These are phyloP conservation scores for Colletotrichum siamense DNA, from an alignment of 2,329 filamentous ascomycete genomes.

Conservation along the genomic window DNA sequence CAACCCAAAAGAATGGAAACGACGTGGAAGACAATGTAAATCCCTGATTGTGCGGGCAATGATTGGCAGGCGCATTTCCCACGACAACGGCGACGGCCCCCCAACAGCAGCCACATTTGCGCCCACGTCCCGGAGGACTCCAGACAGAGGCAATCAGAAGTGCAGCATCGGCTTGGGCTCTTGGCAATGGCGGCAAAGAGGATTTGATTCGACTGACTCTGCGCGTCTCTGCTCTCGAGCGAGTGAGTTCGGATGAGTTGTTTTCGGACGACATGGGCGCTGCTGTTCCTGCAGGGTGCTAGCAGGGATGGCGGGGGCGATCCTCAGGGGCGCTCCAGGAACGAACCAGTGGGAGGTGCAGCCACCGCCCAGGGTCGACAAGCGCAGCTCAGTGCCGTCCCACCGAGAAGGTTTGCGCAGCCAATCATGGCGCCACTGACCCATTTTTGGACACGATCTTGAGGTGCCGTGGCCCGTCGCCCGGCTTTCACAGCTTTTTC, in stretches of 20 bases:
- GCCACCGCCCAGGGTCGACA: neutral
- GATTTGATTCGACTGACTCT: neutral
- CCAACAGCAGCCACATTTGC: neutral
- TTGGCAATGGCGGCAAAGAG: neutral
- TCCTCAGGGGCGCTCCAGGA: slow-evolving; percentile 16
- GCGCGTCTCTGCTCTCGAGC: neutral
- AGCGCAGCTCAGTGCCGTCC: slow-evolving; percentile 7
- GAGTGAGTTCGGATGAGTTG: slow-evolving; percentile 6
- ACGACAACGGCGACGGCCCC: neutral
- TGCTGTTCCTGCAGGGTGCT: slow-evolving; percentile 22
- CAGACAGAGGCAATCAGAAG: neutral
- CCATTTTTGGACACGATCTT: slow-evolving; percentile 19
- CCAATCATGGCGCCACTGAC: neutral
- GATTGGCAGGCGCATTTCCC: slow-evolving; percentile 16
- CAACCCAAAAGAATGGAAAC: neutral
- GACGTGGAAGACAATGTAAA: neutral
- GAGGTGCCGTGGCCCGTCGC: neutral
- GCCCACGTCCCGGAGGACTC: neutral
- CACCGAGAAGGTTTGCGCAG: neutral
- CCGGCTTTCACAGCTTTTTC: slow-evolving; percentile 1
- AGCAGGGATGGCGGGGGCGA: slow-evolving; percentile 15
- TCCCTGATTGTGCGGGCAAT: neutral
- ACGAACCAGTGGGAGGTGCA: slow-evolving; percentile 22
- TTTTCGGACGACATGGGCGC: neutral
- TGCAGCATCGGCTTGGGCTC: neutral